Evolutionary conservation across 441 rosid species (phyloP).

Genomic region (Lepidium campestre): DNA sequence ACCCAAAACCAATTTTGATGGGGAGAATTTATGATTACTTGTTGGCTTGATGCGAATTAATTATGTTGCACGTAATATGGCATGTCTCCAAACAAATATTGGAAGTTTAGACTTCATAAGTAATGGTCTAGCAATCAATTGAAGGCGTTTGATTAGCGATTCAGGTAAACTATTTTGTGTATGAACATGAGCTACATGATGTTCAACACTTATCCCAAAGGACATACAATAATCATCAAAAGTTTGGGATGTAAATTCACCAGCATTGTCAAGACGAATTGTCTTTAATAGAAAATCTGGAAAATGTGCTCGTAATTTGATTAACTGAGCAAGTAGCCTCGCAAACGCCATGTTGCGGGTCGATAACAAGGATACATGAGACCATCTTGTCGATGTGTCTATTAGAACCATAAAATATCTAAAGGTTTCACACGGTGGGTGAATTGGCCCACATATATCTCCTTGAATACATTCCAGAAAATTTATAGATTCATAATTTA

Average conservation of each 20-base stretch:
- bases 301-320: background rate
- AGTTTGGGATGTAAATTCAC: background rate
- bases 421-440: background rate
- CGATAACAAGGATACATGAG: background rate
- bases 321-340: background rate
- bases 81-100: background rate
- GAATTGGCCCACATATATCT: background rate
- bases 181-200: background rate
- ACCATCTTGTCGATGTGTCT: background rate
- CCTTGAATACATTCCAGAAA: background rate
- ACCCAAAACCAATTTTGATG: background rate
- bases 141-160: background rate
- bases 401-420: background rate
- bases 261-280: background rate
- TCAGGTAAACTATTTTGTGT: background rate
- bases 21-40: background rate
- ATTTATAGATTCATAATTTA: background rate
- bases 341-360: background rate
- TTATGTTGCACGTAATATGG: background rate
- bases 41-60: background rate
- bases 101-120: background rate
- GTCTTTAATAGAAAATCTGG: background rate
- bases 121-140: background rate
- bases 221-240: background rate
- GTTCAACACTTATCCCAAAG: background rate